Evolutionary conservation across 345 rosid genomes (phyloP), one percentile per base, ranked within the genome.

Genomic region (Citrus inodora): DNA sequence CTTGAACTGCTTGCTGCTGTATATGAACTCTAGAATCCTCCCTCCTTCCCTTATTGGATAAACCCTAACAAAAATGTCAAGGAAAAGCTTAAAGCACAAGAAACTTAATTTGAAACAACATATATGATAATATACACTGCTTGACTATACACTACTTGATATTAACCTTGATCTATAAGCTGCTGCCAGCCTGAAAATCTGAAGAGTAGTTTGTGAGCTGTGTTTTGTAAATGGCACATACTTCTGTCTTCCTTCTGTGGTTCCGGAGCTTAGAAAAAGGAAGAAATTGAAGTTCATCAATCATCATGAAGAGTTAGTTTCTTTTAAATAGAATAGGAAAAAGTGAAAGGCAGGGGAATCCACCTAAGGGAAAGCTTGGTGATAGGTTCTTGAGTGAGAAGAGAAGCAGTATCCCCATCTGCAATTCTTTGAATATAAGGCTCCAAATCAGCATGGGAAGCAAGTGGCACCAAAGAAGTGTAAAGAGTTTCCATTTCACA

Each of bases 161-260:
- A 17, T 14, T 51, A 35, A 90, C 98, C 95, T 92, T 87, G 99
- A 91, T 87, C 98, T 88, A 74, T 91, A 92, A 55, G 98, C 98
- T 9, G 98, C 98, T 56, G 99, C 92, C 74, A 95, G 82, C 79
- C 88, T 89, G 75, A 89, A 91, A 76, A 89, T 90, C 85, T 93
- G 89, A 70, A 93, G 90, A 76, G 98, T 93, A 8, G 96, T 93
- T 59, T 83, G 86, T 9, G 98, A 83, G 77, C 93, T 93, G 66
- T 95, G 94, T 62, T 79, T 66, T 28, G 97, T 92, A 79, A 95
- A 95, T 9, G 99, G 99, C 24, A 93, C 89, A 69, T 85, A 86
- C 80, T 95, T 95, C 75, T 91, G 98, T 78, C 94, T 88, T 35
- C 98, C 98, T 61, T 93, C 98, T 21, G 99, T 93, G 63, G 99